Conservation (phyloP, 129 eudicot genomes). For the Ambrosia artemisiifolia region DNA sequence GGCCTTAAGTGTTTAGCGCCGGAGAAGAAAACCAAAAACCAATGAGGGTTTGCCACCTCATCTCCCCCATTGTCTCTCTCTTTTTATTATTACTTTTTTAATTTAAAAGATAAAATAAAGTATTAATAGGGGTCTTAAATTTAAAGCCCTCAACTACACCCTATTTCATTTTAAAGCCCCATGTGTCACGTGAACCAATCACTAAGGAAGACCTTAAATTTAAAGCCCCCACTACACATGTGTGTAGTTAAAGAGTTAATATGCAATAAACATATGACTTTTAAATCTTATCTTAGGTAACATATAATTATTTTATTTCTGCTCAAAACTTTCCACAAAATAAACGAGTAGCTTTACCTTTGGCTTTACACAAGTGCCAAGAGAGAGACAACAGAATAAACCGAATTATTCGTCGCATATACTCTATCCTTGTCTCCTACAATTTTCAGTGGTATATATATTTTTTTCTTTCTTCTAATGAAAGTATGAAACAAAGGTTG, state of each 20-base stretch:
- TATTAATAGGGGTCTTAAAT: no score
- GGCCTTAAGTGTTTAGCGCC: no score
- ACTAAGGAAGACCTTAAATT: no score
- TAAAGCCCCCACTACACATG: no score
- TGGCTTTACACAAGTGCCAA: conserved; percentile 29
- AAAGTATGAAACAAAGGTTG: not conserved
- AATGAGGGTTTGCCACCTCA: no score
- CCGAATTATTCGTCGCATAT: conserved; percentile 31
- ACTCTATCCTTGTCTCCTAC: conserved; percentile 19
- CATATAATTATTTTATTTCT: not conserved
- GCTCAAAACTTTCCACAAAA: conserved; percentile 30
- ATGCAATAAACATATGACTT: not conserved
- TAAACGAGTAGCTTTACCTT: conserved; percentile 28
- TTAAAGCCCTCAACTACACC: no score
- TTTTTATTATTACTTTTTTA: no score
- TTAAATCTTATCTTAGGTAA: not conserved
- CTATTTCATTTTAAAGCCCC: no score
- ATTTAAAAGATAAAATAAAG: no score
- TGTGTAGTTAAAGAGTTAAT: not conserved
- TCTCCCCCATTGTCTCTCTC: no score
- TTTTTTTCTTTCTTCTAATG: not conserved
- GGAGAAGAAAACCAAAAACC: no score
- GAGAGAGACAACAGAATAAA: conserved; percentile 25
- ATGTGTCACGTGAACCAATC: no score
- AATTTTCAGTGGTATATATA: not conserved